Conservation (phyloP, 768 basidiomycete genomes). For the Pisolithus marmoratus region DNA sequence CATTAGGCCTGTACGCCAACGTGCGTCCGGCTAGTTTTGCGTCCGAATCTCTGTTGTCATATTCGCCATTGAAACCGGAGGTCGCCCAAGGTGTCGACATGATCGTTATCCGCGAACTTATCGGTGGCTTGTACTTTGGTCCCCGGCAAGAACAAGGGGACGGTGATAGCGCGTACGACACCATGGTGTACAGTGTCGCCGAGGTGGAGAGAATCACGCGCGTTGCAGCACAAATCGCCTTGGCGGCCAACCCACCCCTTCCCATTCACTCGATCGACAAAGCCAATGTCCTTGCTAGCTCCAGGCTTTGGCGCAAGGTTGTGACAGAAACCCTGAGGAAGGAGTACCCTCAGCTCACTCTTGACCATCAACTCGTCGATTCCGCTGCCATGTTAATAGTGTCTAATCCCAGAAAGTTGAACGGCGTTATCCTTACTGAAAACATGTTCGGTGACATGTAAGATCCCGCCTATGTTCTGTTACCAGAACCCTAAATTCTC, state of each 20-base stretch:
- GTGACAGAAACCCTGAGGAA: constrained; percentile 77
- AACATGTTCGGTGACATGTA: constrained; percentile 98
- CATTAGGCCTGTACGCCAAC: constrained; percentile 93
- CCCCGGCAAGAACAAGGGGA: constrained; percentile 81
- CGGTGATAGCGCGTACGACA: constrained; percentile 79
- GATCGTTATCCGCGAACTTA: constrained; percentile 93
- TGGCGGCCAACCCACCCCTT: constrained; percentile 76
- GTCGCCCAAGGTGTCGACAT: constrained; percentile 82
- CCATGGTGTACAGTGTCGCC: constrained; percentile 83
- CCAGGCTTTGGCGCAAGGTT: constrained; percentile 89
- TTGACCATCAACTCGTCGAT: constrained; percentile 93
- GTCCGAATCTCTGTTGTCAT: constrained; percentile 78
- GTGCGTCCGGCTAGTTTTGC: constrained; percentile 96
- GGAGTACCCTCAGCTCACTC: constrained; percentile 83
- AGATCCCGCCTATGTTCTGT: constrained; percentile 25
- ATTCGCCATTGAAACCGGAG: constrained; percentile 85
- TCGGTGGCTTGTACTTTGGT: constrained; percentile 95
- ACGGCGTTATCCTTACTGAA: constrained; percentile 92
- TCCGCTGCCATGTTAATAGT: constrained; percentile 96
- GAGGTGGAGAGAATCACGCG: constrained; percentile 95
- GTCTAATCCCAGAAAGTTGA: constrained; percentile 82
- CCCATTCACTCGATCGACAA: constrained; percentile 94
- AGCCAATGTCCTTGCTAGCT: constrained; percentile 95
- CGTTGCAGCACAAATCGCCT: constrained; percentile 90
- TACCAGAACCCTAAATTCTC: constrained; percentile 1